A percentile compares a stretch with the other conserved stretches of the same genome.
Conservation (phyloP, 352 stramenopile genomes). For the Hyaloperonospora brassicae region DNA sequence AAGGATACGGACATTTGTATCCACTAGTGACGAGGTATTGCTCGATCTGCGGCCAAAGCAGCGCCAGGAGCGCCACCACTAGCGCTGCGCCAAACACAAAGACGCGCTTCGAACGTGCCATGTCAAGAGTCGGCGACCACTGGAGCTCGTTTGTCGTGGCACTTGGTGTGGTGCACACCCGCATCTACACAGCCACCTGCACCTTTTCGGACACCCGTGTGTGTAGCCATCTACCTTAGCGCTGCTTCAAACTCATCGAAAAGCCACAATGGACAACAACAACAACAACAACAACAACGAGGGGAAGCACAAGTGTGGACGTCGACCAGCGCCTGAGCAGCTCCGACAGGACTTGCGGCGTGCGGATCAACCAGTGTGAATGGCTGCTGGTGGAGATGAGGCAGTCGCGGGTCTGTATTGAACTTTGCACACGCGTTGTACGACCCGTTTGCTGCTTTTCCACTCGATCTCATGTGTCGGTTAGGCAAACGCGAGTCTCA, state of each 20-base stretch:
- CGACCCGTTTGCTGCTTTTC: slow-evolving; percentile 82
- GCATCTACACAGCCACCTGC: too few species aligned
- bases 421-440: slow-evolving; percentile 87
- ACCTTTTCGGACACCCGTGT: too few species aligned
- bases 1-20: slow-evolving; percentile 59
- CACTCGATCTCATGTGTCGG: slow-evolving; percentile 82
- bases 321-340: slow-evolving; percentile 55
- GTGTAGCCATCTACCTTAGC: too few species aligned
- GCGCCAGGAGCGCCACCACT: slow-evolving; percentile 42
- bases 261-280: too few species aligned
- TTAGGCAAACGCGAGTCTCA: slow-evolving; percentile 83
- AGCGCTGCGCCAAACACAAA: slow-evolving; percentile 45
- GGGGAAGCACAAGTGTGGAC: slow-evolving; percentile 41
- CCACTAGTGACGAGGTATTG: slow-evolving; percentile 44
- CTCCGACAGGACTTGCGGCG: slow-evolving; percentile 40
- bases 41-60: slow-evolving; percentile 70
- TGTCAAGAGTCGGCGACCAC: not conserved
- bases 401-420: slow-evolving; percentile 79
- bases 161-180: too few species aligned
- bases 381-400: slow-evolving; percentile 82
- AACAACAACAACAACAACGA: not conserved
- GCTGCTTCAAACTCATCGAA: too few species aligned
- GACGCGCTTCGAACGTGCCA: slow-evolving; percentile 30
- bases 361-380: slow-evolving; percentile 84
- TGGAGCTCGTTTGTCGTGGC: not conserved